Evolutionary conservation across 495 filamentous ascomycete genomes (phyloP).

Genomic region (Penicillium soppii): DNA sequence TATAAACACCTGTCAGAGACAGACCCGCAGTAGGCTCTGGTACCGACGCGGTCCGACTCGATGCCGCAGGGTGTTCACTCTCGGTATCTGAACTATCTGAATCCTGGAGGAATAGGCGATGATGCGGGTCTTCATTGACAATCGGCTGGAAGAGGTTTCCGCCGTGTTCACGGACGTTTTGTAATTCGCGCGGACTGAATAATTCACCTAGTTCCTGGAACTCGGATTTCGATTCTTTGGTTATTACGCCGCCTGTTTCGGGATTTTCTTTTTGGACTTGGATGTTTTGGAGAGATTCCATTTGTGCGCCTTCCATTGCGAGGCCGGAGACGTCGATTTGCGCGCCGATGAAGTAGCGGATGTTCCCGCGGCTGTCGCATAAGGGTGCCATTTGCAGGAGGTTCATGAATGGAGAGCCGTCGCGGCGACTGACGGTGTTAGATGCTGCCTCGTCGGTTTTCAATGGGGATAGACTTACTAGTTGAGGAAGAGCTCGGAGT

Average conservation of each 20-base stretch:
- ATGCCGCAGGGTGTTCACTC: not conserved
- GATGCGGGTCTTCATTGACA: slow-evolving; percentile 1
- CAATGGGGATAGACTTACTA: slow-evolving; percentile 46
- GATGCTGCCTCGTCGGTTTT: not conserved
- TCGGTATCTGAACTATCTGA: slow-evolving; percentile 11
- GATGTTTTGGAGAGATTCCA: slow-evolving; percentile 53
- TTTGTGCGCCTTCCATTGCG: slow-evolving; percentile 51
- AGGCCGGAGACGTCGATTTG: slow-evolving; percentile 57
- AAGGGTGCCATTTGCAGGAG: slow-evolving; percentile 60
- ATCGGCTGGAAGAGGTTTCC: slow-evolving; percentile 35
- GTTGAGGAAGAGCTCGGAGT: slow-evolving; percentile 67
- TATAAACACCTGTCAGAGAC: slow-evolving; percentile 44
- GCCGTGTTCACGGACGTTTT: slow-evolving; percentile 41
- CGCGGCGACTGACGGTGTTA: slow-evolving; percentile 43
- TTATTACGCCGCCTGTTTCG: not conserved
- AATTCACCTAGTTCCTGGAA: slow-evolving; percentile 59
- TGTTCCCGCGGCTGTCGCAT: slow-evolving; percentile 54
- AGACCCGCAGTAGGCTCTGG: not conserved
- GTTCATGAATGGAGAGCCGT: too few species aligned
- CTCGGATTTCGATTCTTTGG: slow-evolving; percentile 20
- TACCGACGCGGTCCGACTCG: not conserved
- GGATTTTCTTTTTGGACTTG: slow-evolving; percentile 12
- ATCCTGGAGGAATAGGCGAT: slow-evolving; percentile 13
- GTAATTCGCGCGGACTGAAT: slow-evolving; percentile 56
- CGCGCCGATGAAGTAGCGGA: slow-evolving; percentile 59